Percentiles rank a stretch among this genome's conserved stretches.
These are phyloP conservation scores for Ophiostoma quercus DNA, from an alignment of 2,329 filamentous ascomycete species.

Conservation along the genomic window DNA sequence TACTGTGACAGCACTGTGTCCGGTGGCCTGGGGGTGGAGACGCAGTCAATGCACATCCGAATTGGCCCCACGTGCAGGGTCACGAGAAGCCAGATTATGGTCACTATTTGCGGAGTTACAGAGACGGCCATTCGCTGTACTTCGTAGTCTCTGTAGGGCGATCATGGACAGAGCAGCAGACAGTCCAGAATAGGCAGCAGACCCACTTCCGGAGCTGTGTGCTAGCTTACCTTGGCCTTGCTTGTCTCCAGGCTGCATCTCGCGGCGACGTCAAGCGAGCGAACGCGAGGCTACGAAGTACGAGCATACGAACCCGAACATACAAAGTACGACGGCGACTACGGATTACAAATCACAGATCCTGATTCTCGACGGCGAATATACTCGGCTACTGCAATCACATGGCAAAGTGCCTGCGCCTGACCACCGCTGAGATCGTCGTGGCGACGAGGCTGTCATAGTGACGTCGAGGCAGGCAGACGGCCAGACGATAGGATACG, in stretches of 20 bases:
- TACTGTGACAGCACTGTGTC: conserved; percentile 20
- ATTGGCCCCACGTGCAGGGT: conserved; percentile 2
- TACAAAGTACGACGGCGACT: background rate
- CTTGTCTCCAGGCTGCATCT: conserved; percentile 3
- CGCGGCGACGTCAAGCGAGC: background rate
- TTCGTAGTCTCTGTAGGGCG: background rate
- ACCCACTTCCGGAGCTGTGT: background rate
- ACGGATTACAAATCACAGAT: background rate
- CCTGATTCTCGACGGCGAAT: background rate
- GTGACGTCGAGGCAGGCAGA: background rate
- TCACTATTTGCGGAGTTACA: background rate
- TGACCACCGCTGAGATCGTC: background rate
- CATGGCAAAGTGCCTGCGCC: background rate
- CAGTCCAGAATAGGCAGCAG: background rate
- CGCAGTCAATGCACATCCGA: background rate
- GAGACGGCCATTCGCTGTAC: conserved; percentile 10
- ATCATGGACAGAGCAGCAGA: background rate
- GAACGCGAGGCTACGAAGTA: conserved; percentile 6
- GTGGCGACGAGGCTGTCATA: conserved; percentile 15
- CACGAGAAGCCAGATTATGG: background rate
- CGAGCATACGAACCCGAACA: background rate
- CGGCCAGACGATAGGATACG: background rate
- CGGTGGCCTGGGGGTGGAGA: background rate
- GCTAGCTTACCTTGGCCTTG: conserved; percentile 3
- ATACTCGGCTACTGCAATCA: background rate